Evolutionary conservation across 495 filamentous ascomycete species (phyloP).

Genomic region (Penicillium riverlandense): DNA sequence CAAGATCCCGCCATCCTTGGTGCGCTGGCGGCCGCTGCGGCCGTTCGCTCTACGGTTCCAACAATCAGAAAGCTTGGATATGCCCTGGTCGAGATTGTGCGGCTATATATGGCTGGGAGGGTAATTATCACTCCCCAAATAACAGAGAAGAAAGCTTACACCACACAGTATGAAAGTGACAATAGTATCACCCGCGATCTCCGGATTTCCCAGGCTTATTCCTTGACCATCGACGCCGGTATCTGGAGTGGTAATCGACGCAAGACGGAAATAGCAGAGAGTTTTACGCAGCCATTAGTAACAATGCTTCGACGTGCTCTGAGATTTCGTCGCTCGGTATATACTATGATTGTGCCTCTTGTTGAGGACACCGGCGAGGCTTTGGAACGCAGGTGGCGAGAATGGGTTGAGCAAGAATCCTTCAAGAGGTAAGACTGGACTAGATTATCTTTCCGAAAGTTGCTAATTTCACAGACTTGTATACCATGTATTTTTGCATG

Average conservation of each 20-base stretch:
- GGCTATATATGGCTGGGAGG: conserved; percentile 39
- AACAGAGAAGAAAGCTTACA: too few species aligned
- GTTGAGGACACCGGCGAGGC: conserved; percentile 38
- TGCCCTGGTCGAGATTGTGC: conserved; percentile 53
- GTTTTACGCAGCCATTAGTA: conserved; percentile 43
- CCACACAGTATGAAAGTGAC: conserved; percentile 42
- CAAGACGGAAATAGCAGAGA: conserved; percentile 64
- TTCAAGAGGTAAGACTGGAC: conserved; percentile 37
- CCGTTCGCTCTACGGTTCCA: conserved; percentile 45
- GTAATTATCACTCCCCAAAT: conserved; percentile 14
- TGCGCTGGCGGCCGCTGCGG: conserved; percentile 47
- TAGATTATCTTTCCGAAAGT: not conserved
- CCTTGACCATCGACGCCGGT: conserved; percentile 49
- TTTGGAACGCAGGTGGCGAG: conserved; percentile 51
- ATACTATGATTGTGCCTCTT: conserved; percentile 32
- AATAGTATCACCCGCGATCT: conserved; percentile 49
- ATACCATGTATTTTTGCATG: conserved; percentile 50
- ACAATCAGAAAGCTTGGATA: conserved; percentile 56
- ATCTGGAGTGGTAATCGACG: conserved; percentile 61
- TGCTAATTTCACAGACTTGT: conserved; percentile 35
- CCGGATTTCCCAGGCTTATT: conserved; percentile 46
- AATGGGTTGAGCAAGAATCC: conserved; percentile 49
- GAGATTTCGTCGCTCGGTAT: conserved; percentile 31
- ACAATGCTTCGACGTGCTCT: conserved; percentile 41
- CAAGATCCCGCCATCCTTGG: conserved; percentile 50